Percentiles rank a stretch among this genome's conserved stretches.
Conservation (phyloP, 352 stramenopile species). For the Globisporangium echinulatum region DNA sequence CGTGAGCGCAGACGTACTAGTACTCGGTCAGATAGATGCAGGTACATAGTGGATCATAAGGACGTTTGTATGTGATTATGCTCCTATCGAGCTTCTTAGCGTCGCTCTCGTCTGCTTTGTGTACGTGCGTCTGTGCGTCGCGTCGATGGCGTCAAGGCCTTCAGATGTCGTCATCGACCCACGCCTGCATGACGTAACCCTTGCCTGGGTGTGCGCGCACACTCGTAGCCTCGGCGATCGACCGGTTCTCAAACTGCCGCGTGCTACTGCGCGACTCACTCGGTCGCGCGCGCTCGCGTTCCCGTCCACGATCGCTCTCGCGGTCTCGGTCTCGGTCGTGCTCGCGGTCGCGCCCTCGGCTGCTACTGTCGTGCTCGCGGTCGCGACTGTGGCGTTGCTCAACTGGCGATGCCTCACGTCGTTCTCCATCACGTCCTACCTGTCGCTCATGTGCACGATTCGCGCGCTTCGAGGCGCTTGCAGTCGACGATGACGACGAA, state of each 20-base stretch:
- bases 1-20: too few species aligned
- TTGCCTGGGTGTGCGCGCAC: constrained; percentile 22
- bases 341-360: constrained; percentile 17
- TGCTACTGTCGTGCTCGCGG: constrained; percentile 5
- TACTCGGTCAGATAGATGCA: too few species aligned
- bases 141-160: too few species aligned
- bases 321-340: constrained; percentile 7
- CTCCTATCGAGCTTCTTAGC: too few species aligned
- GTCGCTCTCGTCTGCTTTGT: too few species aligned
- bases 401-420: too few species aligned
- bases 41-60: too few species aligned
- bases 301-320: neutral
- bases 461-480: neutral
- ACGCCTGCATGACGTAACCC: constrained; percentile 63
- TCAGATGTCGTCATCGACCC: constrained; percentile 38
- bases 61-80: neutral
- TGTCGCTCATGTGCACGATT: neutral
- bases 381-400: neutral
- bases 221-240: constrained; percentile 7
- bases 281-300: neutral
- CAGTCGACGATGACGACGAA: constrained; percentile 12
- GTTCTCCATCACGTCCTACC: too few species aligned
- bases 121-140: too few species aligned
- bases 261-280: constrained; percentile 5
- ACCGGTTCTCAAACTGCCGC: constrained; percentile 12